Conservation (phyloP, 192 early-diverging fungal species). For the Coemansia erecta region DNA sequence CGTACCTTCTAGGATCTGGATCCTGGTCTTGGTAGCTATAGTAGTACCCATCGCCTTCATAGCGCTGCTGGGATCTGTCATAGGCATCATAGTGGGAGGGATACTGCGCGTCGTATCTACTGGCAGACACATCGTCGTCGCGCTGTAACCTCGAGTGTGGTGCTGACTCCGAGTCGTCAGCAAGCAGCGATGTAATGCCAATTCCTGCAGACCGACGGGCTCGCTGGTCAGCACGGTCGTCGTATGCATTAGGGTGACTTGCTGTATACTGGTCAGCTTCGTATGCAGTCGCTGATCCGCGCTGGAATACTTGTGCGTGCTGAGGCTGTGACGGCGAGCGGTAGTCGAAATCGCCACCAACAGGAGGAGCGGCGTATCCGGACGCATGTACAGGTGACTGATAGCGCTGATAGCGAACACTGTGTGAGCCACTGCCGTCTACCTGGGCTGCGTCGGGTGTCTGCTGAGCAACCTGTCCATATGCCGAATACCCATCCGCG, state of each 20-base stretch:
- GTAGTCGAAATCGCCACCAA: conserved; percentile 20
- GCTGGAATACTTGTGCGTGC: conserved; percentile 32
- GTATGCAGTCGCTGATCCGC: conserved; percentile 6
- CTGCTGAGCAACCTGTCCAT: conserved; percentile 1
- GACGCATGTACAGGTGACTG: conserved; percentile 5
- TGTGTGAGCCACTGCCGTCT: background rate
- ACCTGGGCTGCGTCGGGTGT: background rate
- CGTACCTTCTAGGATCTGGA: conserved; percentile 8
- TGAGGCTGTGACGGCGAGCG: conserved; percentile 18
- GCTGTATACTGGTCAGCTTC: conserved; percentile 28
- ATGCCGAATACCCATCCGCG: conserved; percentile 3
- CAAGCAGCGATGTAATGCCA: conserved; percentile 41
- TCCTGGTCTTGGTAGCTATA: conserved; percentile 7
- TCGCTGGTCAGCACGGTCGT: conserved; percentile 7
- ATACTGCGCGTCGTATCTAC: conserved; percentile 6
- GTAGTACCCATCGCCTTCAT: conserved; percentile 20
- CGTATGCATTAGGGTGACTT: conserved; percentile 10
- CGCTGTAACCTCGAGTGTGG: background rate
- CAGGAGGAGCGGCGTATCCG: background rate
- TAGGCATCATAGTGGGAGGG: conserved; percentile 6
- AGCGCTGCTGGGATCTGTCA: conserved; percentile 2
- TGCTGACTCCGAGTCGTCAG: conserved; percentile 13
- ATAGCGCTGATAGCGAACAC: conserved; percentile 11
- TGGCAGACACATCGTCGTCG: background rate
- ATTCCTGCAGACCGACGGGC: conserved; percentile 23